Conservation (phyloP, 805 yeast species). For the Candida wancherniae region DNA sequence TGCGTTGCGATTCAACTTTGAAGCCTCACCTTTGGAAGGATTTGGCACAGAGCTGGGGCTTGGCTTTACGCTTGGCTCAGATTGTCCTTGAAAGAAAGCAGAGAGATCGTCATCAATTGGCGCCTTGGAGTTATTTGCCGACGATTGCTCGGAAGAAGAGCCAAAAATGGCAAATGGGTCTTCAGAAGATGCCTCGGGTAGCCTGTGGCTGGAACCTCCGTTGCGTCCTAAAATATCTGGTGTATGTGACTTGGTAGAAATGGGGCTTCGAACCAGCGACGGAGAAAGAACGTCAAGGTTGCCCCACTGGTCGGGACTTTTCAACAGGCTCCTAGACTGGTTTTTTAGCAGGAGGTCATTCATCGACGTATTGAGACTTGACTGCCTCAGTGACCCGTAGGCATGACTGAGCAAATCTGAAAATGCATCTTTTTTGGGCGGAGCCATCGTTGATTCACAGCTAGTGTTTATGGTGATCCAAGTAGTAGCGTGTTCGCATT, state of each 20-base stretch:
- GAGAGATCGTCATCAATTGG: too few species aligned
- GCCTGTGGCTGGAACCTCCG: too few species aligned
- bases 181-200: not conserved
- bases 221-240: too few species aligned
- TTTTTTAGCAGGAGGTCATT: slow-evolving; percentile 12
- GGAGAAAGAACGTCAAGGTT: slow-evolving; percentile 12
- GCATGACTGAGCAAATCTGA: slow-evolving; percentile 40
- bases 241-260: slow-evolving; percentile 2
- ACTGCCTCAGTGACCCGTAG: slow-evolving; percentile 9
- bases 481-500: not conserved
- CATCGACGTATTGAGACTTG: slow-evolving; percentile 14
- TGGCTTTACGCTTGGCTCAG: not conserved
- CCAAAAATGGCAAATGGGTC: slow-evolving; percentile 31
- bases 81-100: too few species aligned
- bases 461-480: not conserved
- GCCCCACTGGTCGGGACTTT: slow-evolving; percentile 2
- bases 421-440: slow-evolving; percentile 42
- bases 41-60: not conserved
- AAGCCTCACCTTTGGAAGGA: not conserved
- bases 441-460: slow-evolving; percentile 16
- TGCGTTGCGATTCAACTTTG: not conserved
- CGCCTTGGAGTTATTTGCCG: not conserved
- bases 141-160: too few species aligned
- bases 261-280: slow-evolving; percentile 1
- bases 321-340: slow-evolving; percentile 5